Evolutionary conservation across 306 rosid species (phyloP).

Genomic region (Biancaea sappan): DNA sequence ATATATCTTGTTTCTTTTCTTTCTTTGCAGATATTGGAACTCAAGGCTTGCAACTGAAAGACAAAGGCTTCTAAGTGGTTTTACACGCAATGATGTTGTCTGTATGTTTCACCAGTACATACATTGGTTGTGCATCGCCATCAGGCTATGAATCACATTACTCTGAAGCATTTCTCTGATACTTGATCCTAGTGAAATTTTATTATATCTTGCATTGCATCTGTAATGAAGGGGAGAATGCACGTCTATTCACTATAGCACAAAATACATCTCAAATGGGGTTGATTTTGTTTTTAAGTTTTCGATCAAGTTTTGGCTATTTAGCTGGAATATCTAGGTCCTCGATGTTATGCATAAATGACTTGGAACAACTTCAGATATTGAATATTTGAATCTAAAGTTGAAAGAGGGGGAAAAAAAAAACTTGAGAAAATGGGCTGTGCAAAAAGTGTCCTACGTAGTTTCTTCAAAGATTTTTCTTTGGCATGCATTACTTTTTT

Average conservation of each 20-base stretch:
- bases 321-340: background rate
- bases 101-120: slow-evolving; percentile 57
- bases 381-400: slow-evolving; percentile 5
- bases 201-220: slow-evolving; percentile 27
- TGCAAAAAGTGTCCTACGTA: slow-evolving; percentile 17
- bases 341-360: slow-evolving; percentile 13
- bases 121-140: background rate
- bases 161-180: background rate
- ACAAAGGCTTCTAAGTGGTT: slow-evolving; percentile 75
- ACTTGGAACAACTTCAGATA: slow-evolving; percentile 4
- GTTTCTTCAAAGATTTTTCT: background rate
- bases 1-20: slow-evolving; percentile 25
- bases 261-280: slow-evolving; percentile 1
- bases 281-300: background rate
- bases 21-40: slow-evolving; percentile 82
- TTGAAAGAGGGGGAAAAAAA: slow-evolving; percentile 8
- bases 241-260: background rate
- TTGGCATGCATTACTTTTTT: slow-evolving; percentile 16
- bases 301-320: slow-evolving; percentile 3
- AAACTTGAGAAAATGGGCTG: background rate
- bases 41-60: slow-evolving; percentile 94
- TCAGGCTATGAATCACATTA: background rate
- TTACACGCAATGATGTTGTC: slow-evolving; percentile 69
- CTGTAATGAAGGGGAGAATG: slow-evolving; percentile 7
- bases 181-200: slow-evolving; percentile 13